Base-by-base conservation (phyloP, 2,329 filamentous ascomycete genomes). In the Aspergillus pseudoglaucus region DNA sequence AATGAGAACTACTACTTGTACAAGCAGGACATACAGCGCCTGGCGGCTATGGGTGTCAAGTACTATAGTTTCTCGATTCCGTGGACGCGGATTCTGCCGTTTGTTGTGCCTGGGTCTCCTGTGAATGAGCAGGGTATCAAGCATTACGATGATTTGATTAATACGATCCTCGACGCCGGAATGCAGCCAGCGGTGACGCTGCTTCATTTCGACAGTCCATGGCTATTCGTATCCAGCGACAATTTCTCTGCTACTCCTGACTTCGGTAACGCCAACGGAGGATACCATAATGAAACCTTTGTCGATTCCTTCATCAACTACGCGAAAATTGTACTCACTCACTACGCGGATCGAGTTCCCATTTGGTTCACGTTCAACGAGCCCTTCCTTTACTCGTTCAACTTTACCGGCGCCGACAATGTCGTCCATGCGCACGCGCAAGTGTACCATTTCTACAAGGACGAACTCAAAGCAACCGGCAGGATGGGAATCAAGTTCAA, bases 1-100 rank as follows among this genome's bases (percentile, higher is more conserved):
- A 70, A 75, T 47, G 70, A 75, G 46, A 70, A 76, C 45, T 78
- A 78, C 50, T 76, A 73, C 45, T 60, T 72, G 10, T 77, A 77
- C 57, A 75, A 76, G 45, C 69, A 75, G 25, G 75, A 77, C 52
- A 63, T 68, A 44, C 56, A 59, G 38, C 58, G 70, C 3, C 40
- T 72, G 37, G 66, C 69, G 0, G 61, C 67, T 0, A 67, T 69
- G 51, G 69, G 67, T 0, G 64, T 67, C 14, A 61, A 66, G 20
- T 63, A 67, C 47, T 72, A 70, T 49, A 66, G 62, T 6, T 77
- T 77, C 59, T 70, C 67, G 2, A 71, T 78, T 39, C 64, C 74
- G 0, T 78, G 74, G 75, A 63, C 69, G 1, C 67, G 75, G 0
- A 73, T 78, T 44, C 60, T 77, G 10, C 75, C 75, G 0, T 77